Base-by-base conservation (phyloP, 1,139 yeast genomes). In the Taphrina populina region DNA sequence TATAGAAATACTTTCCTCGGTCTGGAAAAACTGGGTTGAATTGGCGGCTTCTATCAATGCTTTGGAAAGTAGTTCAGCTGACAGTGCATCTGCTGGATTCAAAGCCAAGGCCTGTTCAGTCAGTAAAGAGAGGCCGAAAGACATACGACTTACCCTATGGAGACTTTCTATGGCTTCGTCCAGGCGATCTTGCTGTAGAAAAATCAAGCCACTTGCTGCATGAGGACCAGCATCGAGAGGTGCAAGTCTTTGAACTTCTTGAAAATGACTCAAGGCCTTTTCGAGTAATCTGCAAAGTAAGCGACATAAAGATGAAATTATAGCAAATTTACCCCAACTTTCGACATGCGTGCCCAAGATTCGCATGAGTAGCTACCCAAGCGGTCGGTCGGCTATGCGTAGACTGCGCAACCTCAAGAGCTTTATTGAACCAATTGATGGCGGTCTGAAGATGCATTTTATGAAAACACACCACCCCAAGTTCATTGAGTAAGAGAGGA, bases 301-400 rank as follows among this genome's bases (percentile, higher is more conserved):
- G 19, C 4, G 20, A n/a, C 13, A 2, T 26, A 3, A 13, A 11
- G 32, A 4, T 15, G 2, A 1, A 23, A 23, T n/a, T 33, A 11
- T 6, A 20, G 17, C 10, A 21, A 19, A 13, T 51, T 13, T 32
- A 61, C 64, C 58, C 82, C 56, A 81, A 70, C 55, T 88, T 76
- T 58, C 97, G 74, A 67, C 84, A 87, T 2, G 92, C 95, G 69
- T 90, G 97, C 0, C 96, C 98, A 59, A 92, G 73, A 67, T 94
- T 94, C 19, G 90, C 79, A 68, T 87, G 88, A 32, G 94, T 85
- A 2, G 96, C 84, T 0, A 84, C 74, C 87, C 95, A 86, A 0
- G 94, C 85, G 62, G 81, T 83, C 4, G 92, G 82, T 60, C 88
- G 95, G 2, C 92, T 80, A 64, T 84, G 84, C 59, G 86, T 73